A percentile compares a stretch with the other conserved stretches of the same genome.
Evolutionary conservation across 352 stramenopile genomes (phyloP).

Genomic region (Globisporangium irregulare): DNA sequence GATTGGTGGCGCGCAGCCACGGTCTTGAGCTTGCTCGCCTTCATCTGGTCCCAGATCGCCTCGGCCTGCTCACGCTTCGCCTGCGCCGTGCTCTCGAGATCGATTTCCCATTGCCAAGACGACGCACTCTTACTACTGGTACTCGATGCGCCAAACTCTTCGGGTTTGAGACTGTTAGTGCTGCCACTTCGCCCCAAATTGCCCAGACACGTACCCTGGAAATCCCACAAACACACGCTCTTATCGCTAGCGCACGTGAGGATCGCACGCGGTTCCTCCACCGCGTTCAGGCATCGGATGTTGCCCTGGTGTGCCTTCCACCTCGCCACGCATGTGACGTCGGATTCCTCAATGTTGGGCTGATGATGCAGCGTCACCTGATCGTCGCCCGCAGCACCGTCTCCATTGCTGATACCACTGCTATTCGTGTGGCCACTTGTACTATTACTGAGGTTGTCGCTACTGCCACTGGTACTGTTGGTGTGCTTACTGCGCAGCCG

Average conservation of each 20-base stretch:
- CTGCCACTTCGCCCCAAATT: slow-evolving; percentile 21
- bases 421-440: slow-evolving; percentile 11
- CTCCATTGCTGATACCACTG: background rate
- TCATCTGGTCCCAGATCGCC: slow-evolving; percentile 59
- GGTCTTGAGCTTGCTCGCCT: slow-evolving; percentile 40
- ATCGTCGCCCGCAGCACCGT: background rate
- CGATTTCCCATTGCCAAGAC: slow-evolving; percentile 50
- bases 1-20: slow-evolving; percentile 24
- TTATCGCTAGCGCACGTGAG: slow-evolving; percentile 70
- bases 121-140: background rate
- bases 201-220: slow-evolving; percentile 41
- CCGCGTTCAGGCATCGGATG: slow-evolving; percentile 45
- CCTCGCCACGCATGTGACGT: slow-evolving; percentile 37
- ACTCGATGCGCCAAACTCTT: background rate
- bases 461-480: slow-evolving; percentile 21
- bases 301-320: slow-evolving; percentile 59
- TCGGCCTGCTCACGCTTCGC: slow-evolving; percentile 50
- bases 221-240: slow-evolving; percentile 52
- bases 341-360: slow-evolving; percentile 21
- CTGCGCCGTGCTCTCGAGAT: slow-evolving; percentile 30
- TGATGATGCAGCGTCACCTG: background rate
- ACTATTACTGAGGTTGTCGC: background rate
- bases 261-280: slow-evolving; percentile 56
- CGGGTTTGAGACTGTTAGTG: background rate
- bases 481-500: slow-evolving; percentile 31